Percentiles rank a stretch among this genome's conserved stretches.
phyloP scores from a whole-genome alignment of 2,329 filamentous ascomycete genomes.

The Colletotrichum siamense region DNA sequence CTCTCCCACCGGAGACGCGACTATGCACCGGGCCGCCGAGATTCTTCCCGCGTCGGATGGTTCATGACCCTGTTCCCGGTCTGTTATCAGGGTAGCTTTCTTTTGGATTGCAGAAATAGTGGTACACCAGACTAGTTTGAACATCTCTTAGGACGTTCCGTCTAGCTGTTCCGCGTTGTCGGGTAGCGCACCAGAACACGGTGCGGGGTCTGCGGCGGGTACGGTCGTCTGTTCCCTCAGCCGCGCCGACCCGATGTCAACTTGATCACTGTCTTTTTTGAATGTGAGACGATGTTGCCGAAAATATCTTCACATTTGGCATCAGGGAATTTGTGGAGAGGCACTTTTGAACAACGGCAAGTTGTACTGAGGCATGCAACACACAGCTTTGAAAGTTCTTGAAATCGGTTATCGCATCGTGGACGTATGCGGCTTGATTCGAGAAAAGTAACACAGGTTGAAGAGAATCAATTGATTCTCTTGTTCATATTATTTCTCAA shows the following conservation, averaged over 20 bases:
- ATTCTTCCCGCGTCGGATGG: neutral
- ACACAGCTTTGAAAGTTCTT: too few relatives aligned
- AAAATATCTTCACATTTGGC: too few relatives aligned
- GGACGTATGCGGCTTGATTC: too few relatives aligned
- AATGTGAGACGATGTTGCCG: neutral
- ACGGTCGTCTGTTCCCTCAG: neutral
- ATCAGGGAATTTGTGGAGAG: too few relatives aligned
- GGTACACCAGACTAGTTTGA: neutral
- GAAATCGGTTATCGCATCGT: too few relatives aligned
- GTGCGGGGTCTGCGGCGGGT: neutral
- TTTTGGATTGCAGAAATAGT: neutral
- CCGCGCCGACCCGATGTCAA: neutral
- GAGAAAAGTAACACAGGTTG: too few relatives aligned
- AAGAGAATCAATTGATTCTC: too few relatives aligned
- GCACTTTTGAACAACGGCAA: rapidly evolving
- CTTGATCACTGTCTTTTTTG: neutral
- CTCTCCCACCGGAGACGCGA: neutral
- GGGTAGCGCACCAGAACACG: neutral
- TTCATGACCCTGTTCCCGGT: neutral
- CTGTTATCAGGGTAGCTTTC: neutral
- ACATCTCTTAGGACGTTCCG: neutral
- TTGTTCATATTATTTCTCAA: too few relatives aligned
- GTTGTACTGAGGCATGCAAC: rapidly evolving
- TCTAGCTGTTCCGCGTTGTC: neutral
- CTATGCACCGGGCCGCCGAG: neutral